Evolutionary conservation across 768 basidiomycete genomes (phyloP), one percentile per base, ranked within the genome.

Genomic region (Podaxis rugospora): DNA sequence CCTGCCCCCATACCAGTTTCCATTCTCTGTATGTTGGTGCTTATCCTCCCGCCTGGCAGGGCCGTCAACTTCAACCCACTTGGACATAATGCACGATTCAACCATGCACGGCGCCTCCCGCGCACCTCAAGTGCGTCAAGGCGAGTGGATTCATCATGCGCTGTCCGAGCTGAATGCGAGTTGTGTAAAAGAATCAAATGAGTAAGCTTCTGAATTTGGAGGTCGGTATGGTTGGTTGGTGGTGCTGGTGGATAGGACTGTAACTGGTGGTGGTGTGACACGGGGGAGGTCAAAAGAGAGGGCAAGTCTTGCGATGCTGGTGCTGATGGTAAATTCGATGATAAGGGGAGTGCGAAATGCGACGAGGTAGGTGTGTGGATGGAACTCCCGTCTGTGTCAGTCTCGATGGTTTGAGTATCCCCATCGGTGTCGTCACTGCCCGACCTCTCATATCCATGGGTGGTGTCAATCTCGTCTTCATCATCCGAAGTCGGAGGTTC

Each of bases 21-120:
- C 46, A 55, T 18, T 4, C 53, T 54, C n/a, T 61, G 44, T 18
- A 47, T 6, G 32, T 25, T 9, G 6, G 50, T 37, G 18, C 44
- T 61, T 14, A 39, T 25, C 14, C 13, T 32, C 39, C 40, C 55
- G 23, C 39, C 40, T 5, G 42, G 35, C n/a, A 36, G 50, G 16
- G 21, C 18, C 16, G 51, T 60, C 39, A 60, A 36, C 16, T 35
- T 37, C 23, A 61, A 27, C 11, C 59, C 59, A 49, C 39, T 61
- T 62, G 58, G 32, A 14, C 65, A 64, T 47, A 82, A 76, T 18
- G 78, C 77, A 37, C 80, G 75, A 63, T 83, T 83, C 57, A 83
- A 76, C 89, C 89, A 91, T 5, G 89, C 89, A 9, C 87, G 77
- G 32, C 89, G 78, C 40, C 83, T 78, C 36, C 83, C 81, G 63